These are phyloP conservation scores for Blastocystis sp. DNA, from an alignment of 352 stramenopile species.

Conservation along the genomic window DNA sequence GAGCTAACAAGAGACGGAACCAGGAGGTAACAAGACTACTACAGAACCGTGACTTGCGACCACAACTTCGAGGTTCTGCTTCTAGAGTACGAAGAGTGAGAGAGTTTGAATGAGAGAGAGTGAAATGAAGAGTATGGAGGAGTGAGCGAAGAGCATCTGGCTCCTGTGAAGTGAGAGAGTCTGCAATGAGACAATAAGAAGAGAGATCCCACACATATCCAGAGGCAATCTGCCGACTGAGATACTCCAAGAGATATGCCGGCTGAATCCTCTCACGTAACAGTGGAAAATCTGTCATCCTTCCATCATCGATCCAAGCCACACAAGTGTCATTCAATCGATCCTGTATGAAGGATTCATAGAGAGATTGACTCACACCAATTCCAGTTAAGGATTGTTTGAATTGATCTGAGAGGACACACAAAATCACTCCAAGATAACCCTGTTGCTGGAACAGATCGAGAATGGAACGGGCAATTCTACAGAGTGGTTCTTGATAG, in stretches of 20 bases:
- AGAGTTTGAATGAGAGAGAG: too few relatives aligned
- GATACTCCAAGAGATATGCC: too few relatives aligned
- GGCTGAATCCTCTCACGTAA: too few relatives aligned
- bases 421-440: not conserved
- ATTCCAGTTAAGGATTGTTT: not conserved
- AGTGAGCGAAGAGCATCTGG: too few relatives aligned
- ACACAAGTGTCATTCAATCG: not conserved
- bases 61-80: not conserved
- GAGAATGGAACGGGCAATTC: not conserved
- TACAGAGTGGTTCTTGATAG: not conserved
- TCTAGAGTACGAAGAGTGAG: too few relatives aligned
- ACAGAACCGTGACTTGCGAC: not conserved
- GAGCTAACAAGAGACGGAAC: not conserved
- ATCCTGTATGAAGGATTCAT: not conserved
- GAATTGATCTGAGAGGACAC: not conserved
- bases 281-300: not conserved
- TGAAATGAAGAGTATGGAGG: too few relatives aligned
- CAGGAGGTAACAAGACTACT: not conserved
- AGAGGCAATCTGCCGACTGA: too few relatives aligned
- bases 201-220: too few relatives aligned
- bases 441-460: not conserved
- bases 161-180: too few relatives aligned
- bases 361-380: not conserved
- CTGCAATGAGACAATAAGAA: too few relatives aligned
- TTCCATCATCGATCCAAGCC: not conserved